These are phyloP conservation scores for Botryotinia convoluta DNA, from an alignment of 2,329 filamentous ascomycete species.

Conservation along the genomic window DNA sequence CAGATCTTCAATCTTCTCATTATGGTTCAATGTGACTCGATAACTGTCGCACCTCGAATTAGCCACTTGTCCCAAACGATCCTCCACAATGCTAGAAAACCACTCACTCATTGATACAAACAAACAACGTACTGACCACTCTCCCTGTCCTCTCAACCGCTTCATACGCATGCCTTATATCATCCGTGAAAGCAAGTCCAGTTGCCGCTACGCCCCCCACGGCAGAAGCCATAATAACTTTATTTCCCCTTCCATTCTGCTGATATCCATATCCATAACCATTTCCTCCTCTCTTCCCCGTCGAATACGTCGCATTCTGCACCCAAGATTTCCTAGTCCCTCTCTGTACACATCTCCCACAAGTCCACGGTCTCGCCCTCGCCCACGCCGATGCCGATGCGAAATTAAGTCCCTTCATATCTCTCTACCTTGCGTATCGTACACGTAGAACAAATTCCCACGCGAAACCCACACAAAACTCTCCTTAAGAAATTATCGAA, in stretches of 20 bases:
- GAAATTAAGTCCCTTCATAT: constrained; percentile 36
- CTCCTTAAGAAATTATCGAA: background rate
- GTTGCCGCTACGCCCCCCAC: constrained; percentile 31
- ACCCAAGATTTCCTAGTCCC: background rate
- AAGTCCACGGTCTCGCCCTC: constrained; percentile 31
- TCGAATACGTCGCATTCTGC: constrained; percentile 13
- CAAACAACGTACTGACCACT: constrained; percentile 69
- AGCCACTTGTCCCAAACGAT: constrained; percentile 1
- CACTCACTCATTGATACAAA: constrained; percentile 88
- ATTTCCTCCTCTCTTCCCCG: constrained; percentile 17
- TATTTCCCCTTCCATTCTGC: background rate
- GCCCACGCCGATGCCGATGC: constrained; percentile 24
- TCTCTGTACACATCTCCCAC: constrained; percentile 30
- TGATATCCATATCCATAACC: constrained; percentile 13
- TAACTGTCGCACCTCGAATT: constrained; percentile 58
- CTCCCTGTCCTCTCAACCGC: constrained; percentile 75
- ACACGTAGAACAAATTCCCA: background rate
- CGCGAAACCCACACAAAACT: constrained; percentile 3
- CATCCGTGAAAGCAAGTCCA: constrained; percentile 56
- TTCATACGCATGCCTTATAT: constrained; percentile 73
- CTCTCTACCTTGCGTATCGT: background rate
- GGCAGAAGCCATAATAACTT: constrained; percentile 26
- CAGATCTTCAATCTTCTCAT: constrained; percentile 59
- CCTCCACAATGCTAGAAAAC: background rate
- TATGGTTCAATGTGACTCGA: constrained; percentile 73